Percentiles rank a stretch among this genome's conserved stretches.
Evolutionary conservation across 2,329 filamentous ascomycete species (phyloP).

Genomic region (Exophiala dermatitidis): DNA sequence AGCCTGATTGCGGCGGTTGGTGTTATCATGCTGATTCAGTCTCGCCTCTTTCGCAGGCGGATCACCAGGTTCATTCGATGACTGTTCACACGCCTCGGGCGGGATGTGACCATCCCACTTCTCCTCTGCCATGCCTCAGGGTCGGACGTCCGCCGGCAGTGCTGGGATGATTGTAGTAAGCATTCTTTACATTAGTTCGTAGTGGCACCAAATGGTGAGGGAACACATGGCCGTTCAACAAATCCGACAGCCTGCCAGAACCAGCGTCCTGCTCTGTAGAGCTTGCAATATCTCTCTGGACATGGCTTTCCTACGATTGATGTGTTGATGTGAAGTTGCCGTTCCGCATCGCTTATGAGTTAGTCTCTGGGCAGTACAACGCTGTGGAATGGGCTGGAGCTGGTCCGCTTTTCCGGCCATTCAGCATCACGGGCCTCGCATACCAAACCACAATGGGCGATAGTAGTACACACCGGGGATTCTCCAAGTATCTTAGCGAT

Average conservation of each 20-base stretch:
- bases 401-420: not conserved
- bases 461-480: not conserved
- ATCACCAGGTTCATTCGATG: not conserved
- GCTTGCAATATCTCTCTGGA: too few relatives aligned
- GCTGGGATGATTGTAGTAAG: not conserved
- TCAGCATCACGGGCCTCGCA: not conserved
- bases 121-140: not conserved
- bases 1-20: constrained; percentile 19
- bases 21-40: not conserved
- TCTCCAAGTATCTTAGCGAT: not conserved
- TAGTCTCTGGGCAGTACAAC: not conserved
- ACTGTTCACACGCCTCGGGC: not conserved
- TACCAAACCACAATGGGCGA: not conserved
- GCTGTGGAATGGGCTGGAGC: not conserved
- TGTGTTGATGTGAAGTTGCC: not conserved
- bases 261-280: too few relatives aligned
- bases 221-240: too few relatives aligned
- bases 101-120: not conserved
- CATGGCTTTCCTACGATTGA: not conserved
- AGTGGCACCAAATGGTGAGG: too few relatives aligned
- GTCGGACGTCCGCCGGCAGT: not conserved
- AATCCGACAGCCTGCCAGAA: too few relatives aligned
- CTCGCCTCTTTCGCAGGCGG: not conserved
- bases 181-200: not conserved
- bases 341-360: not conserved